These are phyloP conservation scores for Ophiostoma novo-ulmi DNA, from an alignment of 2,329 filamentous ascomycete genomes.

Conservation along the genomic window DNA sequence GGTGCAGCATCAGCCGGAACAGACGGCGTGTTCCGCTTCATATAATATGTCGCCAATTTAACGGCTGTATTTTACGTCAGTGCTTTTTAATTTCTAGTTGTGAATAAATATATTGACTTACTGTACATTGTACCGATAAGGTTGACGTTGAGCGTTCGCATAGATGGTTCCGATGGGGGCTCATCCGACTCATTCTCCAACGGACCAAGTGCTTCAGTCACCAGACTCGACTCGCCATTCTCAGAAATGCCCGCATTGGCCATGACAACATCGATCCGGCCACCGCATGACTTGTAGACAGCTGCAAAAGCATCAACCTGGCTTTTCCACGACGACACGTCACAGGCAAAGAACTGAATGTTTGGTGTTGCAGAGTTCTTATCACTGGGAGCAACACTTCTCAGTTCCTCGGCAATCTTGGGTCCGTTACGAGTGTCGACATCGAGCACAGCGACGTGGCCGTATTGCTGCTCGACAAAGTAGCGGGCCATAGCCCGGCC, in stretches of 20 bases:
- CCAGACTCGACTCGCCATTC: slow-evolving; percentile 34
- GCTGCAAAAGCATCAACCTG: slow-evolving; percentile 32
- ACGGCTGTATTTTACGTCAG: background rate
- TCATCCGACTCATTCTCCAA: slow-evolving; percentile 25
- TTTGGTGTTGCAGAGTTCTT: slow-evolving; percentile 23
- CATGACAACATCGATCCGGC: slow-evolving; percentile 42
- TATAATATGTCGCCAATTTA: slow-evolving; percentile 34
- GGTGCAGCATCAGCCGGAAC: background rate
- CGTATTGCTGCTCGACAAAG: slow-evolving; percentile 34
- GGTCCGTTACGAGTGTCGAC: slow-evolving; percentile 32
- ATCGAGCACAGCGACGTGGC: slow-evolving; percentile 35
- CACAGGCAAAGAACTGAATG: slow-evolving; percentile 35
- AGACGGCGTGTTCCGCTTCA: slow-evolving; percentile 40
- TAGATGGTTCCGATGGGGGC: slow-evolving; percentile 34
- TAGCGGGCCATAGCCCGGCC: slow-evolving; percentile 35
- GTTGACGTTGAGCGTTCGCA: slow-evolving; percentile 38
- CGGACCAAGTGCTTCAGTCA: slow-evolving; percentile 26
- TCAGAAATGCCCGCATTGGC: slow-evolving; percentile 48
- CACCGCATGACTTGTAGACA: slow-evolving; percentile 28
- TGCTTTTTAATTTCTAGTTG: slow-evolving; percentile 30
- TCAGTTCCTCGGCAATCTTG: slow-evolving; percentile 26
- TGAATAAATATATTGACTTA: slow-evolving; percentile 30
- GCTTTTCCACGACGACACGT: slow-evolving; percentile 38
- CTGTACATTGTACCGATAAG: slow-evolving; percentile 42
- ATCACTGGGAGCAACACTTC: background rate